These are phyloP conservation scores for Lobosporangium transversale DNA, from an alignment of 192 early-diverging fungal species.

Conservation along the genomic window DNA sequence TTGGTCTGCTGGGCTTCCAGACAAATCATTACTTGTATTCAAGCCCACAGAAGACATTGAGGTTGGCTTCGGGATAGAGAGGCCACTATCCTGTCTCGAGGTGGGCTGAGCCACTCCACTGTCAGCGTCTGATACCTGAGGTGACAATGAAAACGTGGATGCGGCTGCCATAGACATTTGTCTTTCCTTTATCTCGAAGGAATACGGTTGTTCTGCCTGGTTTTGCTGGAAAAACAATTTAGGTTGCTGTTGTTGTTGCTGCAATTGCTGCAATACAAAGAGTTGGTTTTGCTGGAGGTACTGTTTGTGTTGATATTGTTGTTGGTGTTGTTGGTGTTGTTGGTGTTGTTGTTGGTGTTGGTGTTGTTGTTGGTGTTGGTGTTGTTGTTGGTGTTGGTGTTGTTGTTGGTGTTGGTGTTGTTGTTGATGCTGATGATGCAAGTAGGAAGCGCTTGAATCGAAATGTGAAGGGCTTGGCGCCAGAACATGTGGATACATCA, in stretches of 20 bases:
- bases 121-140: background rate
- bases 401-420: too few species aligned
- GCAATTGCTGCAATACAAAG: too few species aligned
- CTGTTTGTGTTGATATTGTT: background rate
- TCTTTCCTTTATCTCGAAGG: background rate
- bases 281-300: conserved; percentile 11
- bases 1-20: background rate
- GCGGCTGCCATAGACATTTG: background rate
- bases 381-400: too few species aligned
- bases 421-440: too few species aligned
- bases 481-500: background rate
- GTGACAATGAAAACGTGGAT: background rate
- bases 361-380: too few species aligned
- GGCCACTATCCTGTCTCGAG: too few species aligned
- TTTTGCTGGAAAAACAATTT: background rate
- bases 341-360: too few species aligned
- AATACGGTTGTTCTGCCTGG: conserved; percentile 1
- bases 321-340: too few species aligned
- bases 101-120: background rate
- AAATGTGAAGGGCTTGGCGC: too few species aligned
- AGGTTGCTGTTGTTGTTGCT: conserved; percentile 1
- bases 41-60: too few species aligned
- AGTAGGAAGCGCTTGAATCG: background rate
- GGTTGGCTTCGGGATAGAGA: too few species aligned
- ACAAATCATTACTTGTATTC: background rate